Evolutionary conservation across 177 flowering plant genomes (phyloP), one percentile per base, ranked within the genome.

Genomic region (Vitis hybrid): DNA sequence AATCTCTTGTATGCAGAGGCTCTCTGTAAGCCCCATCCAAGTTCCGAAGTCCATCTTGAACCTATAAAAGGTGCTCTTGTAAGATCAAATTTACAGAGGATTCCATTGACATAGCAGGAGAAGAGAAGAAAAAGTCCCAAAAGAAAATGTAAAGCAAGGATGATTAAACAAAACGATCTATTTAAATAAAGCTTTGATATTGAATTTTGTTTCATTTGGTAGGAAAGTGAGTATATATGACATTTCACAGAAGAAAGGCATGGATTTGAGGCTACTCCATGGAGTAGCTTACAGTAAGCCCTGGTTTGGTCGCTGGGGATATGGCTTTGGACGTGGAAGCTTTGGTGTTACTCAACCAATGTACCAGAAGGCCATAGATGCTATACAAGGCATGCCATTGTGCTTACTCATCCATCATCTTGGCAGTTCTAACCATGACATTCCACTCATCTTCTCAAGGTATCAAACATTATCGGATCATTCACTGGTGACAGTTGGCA

Each of bases 231-330:
- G 97, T 64, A 58, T 92, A 64, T 82, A 52, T 11, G 98, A 96
- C 69, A 48, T 68, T 17, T 86, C 99, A 12, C 73, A 76, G 74
- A 93, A 88, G 88, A 83, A 70, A 74, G 82, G 85, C 67, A 91
- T 96, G 97, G 97, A 96, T 9, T 65, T 90, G 60, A 80, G 97
- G 76, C 77, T 96, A 58, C 79, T 96, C 24, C 86, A 93, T 66
- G 88, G 91, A 2, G 73, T 90, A 11, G 97, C 92, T 60, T 84
- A 89, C 21, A 86, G 92, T 2, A 73, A 81, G 66, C 80, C 97
- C 3, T 96, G 99, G 99, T 92, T 92, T n/a, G 87, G 91, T 19
- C 87, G 78, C 0, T 96, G 98, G 97, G 97, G 93, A 14, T 93
- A 96, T 82, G 61, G 63, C 17, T 91, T 92, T 65, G 87, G 87